These are phyloP conservation scores for Suillus sp. DNA, from an alignment of 768 basidiomycete genomes.

Conservation along the genomic window DNA sequence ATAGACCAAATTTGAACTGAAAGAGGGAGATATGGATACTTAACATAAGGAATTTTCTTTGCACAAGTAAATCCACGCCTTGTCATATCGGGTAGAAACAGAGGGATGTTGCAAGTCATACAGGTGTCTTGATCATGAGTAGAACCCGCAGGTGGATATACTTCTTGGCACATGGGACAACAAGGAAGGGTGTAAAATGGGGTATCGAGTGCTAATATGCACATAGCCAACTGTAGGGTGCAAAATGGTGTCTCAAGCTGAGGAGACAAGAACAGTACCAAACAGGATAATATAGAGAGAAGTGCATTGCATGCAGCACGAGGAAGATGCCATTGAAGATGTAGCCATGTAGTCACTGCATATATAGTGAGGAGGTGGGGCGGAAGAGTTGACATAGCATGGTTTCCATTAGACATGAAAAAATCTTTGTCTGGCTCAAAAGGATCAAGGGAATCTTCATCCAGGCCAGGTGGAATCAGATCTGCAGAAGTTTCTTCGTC, in stretches of 20 bases:
- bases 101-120: constrained; percentile 41
- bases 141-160: background rate
- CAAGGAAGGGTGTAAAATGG: constrained; percentile 9
- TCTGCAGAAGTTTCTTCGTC: background rate
- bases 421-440: background rate
- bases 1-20: constrained; percentile 14
- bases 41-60: constrained; percentile 8
- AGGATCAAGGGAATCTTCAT: constrained; percentile 8
- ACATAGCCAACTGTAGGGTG: constrained; percentile 23
- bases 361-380: constrained; percentile 26
- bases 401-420: constrained; percentile 11
- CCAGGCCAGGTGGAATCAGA: background rate
- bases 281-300: constrained; percentile 17
- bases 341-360: constrained; percentile 29
- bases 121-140: constrained; percentile 18
- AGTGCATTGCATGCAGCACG: constrained; percentile 28
- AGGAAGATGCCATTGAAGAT: constrained; percentile 29
- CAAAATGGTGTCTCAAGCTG: constrained; percentile 17
- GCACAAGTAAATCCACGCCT: background rate
- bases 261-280: constrained; percentile 13
- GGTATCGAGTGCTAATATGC: constrained; percentile 20
- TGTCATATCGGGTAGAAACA: constrained; percentile 31
- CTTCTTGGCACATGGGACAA: background rate
- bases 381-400: background rate
- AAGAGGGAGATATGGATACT: constrained; percentile 13